These are phyloP conservation scores for Pseudocercospora macadamiae DNA, from an alignment of 2,329 filamentous ascomycete species.

Conservation along the genomic window DNA sequence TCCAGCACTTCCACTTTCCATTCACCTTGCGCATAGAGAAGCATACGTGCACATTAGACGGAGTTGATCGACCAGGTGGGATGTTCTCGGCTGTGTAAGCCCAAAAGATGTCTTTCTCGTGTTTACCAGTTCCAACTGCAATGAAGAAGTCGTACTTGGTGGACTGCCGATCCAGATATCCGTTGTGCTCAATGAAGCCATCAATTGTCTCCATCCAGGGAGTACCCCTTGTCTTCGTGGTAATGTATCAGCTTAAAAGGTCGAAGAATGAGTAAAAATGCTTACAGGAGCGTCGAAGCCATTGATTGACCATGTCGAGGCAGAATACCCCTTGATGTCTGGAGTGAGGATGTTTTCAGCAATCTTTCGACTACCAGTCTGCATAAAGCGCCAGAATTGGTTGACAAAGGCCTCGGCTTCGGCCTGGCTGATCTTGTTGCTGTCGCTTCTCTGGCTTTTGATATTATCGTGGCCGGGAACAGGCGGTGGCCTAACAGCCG, in stretches of 20 bases:
- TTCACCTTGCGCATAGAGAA: neutral
- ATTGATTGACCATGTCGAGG: neutral
- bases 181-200: neutral
- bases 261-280: neutral
- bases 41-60: neutral
- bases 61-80: neutral
- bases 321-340: neutral
- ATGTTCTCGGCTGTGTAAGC: neutral
- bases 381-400: neutral
- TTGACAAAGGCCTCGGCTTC: neutral
- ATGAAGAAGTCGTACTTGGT: neutral
- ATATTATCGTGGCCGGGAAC: neutral
- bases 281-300: neutral
- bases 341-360: neutral
- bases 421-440: neutral
- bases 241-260: neutral
- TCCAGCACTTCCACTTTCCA: neutral
- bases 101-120: neutral
- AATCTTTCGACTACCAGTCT: neutral
- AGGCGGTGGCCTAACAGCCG: neutral
- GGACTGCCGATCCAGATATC: neutral
- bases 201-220: neutral
- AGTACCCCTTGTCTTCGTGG: neutral
- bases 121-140: neutral
- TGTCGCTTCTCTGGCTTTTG: neutral